phyloP scores from a whole-genome alignment of 176 grass and related monocot species.

The Eleusine coracana region DNA sequence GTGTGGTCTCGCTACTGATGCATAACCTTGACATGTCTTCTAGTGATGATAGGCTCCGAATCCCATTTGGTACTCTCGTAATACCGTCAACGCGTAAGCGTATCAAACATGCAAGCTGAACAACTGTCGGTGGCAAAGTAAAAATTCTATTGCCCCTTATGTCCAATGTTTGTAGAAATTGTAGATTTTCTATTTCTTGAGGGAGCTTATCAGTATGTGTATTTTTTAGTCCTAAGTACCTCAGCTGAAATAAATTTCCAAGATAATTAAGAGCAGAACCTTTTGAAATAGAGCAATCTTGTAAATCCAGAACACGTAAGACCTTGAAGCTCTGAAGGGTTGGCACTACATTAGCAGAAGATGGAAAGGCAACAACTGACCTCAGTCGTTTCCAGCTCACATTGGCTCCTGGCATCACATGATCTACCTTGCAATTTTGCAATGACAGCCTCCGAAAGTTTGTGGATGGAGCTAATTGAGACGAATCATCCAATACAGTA shows the following conservation, averaged over 20 bases:
- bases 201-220: neutral
- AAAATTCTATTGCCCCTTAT: no score
- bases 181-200: neutral
- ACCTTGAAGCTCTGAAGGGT: neutral
- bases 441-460: neutral
- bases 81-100: rapidly evolving
- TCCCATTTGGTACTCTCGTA: neutral
- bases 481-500: no score
- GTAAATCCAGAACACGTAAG: constrained; percentile 20
- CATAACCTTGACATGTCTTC: neutral
- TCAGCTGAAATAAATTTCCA: neutral
- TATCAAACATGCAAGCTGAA: neutral
- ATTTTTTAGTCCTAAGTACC: neutral
- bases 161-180: neutral
- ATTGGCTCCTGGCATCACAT: no score
- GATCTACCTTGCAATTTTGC: no score
- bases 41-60: neutral
- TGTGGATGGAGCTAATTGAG: no score
- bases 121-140: neutral
- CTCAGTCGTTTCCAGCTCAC: no score
- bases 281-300: neutral
- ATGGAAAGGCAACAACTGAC: neutral
- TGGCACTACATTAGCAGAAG: no score
- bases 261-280: neutral
- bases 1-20: no score